Percentiles rank a stretch among this genome's conserved stretches.
These are phyloP conservation scores for Trichothecium roseum DNA, from an alignment of 2,329 filamentous ascomycete genomes.

Conservation along the genomic window DNA sequence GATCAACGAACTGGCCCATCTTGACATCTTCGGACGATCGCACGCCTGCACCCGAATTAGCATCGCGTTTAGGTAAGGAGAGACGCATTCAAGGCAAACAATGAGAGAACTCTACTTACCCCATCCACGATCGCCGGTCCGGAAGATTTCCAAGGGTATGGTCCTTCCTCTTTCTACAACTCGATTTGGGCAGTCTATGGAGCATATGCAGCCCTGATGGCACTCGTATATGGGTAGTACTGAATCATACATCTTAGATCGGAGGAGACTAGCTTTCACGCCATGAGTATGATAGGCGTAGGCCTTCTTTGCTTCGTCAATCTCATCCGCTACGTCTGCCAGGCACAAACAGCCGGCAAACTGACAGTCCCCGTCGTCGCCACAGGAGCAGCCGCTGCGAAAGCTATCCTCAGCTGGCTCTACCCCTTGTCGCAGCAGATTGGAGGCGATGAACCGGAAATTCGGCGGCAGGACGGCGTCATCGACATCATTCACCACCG, in stretches of 20 bases:
- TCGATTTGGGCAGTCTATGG: slow-evolving; percentile 55
- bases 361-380: slow-evolving; percentile 51
- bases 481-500: slow-evolving; percentile 54
- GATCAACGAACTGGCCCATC: slow-evolving; percentile 69
- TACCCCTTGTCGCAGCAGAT: slow-evolving; percentile 50
- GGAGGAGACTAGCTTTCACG: slow-evolving; percentile 38
- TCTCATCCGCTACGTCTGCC: slow-evolving; percentile 47
- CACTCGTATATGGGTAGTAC: slow-evolving; percentile 69
- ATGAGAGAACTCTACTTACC: slow-evolving; percentile 30
- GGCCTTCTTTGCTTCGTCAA: slow-evolving; percentile 30
- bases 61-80: neutral
- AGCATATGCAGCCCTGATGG: slow-evolving; percentile 60
- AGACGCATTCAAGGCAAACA: neutral
- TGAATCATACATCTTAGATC: slow-evolving; percentile 39
- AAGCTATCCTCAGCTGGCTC: slow-evolving; percentile 49
- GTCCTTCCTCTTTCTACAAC: slow-evolving; percentile 66
- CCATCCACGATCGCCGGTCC: slow-evolving; percentile 65
- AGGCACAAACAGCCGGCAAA: slow-evolving; percentile 60
- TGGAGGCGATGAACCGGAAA: slow-evolving; percentile 60
- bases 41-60: slow-evolving; percentile 35
- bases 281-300: slow-evolving; percentile 58
- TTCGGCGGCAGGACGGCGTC: slow-evolving; percentile 42
- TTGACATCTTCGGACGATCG: slow-evolving; percentile 53
- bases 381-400: slow-evolving; percentile 59
- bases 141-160: slow-evolving; percentile 67